Percentiles rank a stretch among this genome's conserved stretches.
phyloP scores from a whole-genome alignment of 257 asterid species.

The Solanum etuberosum region DNA sequence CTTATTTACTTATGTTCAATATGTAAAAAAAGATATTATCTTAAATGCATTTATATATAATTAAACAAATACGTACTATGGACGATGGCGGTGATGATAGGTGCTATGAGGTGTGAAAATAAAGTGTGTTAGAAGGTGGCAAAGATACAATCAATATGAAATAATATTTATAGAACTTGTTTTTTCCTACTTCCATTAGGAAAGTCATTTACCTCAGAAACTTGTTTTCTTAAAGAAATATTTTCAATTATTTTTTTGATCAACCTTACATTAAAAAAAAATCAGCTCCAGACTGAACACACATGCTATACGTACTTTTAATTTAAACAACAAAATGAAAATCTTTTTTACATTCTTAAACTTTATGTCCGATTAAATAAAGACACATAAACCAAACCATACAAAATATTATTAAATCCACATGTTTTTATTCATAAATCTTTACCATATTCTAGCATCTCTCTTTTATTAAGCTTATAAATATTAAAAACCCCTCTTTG shows the following conservation, averaged over 20 bases:
- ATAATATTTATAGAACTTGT: not conserved
- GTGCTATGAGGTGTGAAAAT: not conserved
- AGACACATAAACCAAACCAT: not conserved
- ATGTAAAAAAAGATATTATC: not conserved
- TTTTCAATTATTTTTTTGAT: not conserved
- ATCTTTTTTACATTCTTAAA: not conserved
- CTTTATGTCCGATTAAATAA: not conserved
- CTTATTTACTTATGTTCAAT: not conserved
- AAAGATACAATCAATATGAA: not conserved
- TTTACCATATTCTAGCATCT: not conserved
- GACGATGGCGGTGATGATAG: not conserved
- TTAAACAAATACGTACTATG: not conserved
- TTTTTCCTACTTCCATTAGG: not conserved
- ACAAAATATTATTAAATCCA: not conserved
- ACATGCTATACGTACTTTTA: not conserved
- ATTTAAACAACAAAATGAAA: not conserved
- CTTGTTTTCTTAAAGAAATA: not conserved
- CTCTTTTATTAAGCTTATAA: not conserved
- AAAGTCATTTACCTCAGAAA: not conserved
- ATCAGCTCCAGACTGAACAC: not conserved
- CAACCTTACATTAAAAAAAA: not conserved
- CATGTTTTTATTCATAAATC: not conserved
- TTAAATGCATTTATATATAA: not conserved
- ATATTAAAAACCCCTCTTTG: not conserved
- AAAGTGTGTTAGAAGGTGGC: not conserved